Percentiles rank a stretch among this genome's conserved stretches.
phyloP scores from a whole-genome alignment of 129 eudicot species.

The Tagetes patula region DNA sequence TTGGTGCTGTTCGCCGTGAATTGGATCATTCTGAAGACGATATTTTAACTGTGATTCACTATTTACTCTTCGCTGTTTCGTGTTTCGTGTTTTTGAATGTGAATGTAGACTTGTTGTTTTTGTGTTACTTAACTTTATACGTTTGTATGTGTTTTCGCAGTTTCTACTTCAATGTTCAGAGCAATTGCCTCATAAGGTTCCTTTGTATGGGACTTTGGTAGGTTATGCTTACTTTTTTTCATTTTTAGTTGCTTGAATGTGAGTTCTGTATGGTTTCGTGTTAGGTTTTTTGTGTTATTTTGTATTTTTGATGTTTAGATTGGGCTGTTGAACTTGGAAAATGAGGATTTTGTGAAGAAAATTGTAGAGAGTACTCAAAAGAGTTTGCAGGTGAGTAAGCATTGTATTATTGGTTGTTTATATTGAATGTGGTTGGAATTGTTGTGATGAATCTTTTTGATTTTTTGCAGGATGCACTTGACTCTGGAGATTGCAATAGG shows the following conservation, averaged over 20 bases:
- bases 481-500: slow-evolving; percentile 64
- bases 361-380: slow-evolving; percentile 63
- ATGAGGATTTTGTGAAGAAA: slow-evolving; percentile 69
- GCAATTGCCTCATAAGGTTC: slow-evolving; percentile 96
- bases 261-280: neutral
- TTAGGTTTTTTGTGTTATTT: neutral
- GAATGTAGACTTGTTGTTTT: neutral
- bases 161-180: slow-evolving; percentile 91
- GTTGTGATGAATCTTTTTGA: slow-evolving; percentile 9
- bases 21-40: slow-evolving; percentile 61
- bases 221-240: slow-evolving; percentile 13
- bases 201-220: slow-evolving; percentile 92
- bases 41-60: slow-evolving; percentile 42
- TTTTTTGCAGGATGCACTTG: slow-evolving; percentile 63
- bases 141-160: slow-evolving; percentile 35
- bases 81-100: neutral
- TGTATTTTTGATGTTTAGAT: slow-evolving; percentile 40
- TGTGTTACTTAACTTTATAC: neutral
- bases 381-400: slow-evolving; percentile 68
- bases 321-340: slow-evolving; percentile 88
- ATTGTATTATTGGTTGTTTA: neutral
- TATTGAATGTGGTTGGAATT: neutral
- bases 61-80: neutral
- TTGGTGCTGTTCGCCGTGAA: slow-evolving; percentile 75
- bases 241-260: neutral